Conservation (phyloP, 148 eudicot genomes). For the Nyssa sinensis region DNA sequence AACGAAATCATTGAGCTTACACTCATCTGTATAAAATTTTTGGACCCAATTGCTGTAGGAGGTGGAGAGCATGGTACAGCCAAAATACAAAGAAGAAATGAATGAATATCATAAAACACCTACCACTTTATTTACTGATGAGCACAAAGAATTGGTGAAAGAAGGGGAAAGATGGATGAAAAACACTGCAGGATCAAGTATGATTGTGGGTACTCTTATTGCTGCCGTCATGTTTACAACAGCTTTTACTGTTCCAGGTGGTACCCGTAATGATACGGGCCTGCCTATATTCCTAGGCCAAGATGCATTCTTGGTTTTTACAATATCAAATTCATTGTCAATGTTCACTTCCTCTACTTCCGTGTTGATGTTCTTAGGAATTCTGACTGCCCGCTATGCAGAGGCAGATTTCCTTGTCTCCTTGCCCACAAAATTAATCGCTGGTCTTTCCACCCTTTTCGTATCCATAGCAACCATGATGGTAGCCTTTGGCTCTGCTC, state of each 20-base stretch:
- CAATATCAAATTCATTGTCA: conserved; percentile 13
- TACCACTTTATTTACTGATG: conserved; percentile 16
- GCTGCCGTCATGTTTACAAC: conserved; percentile 32
- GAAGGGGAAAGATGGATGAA: no score
- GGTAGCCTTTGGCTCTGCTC: conserved; percentile 18
- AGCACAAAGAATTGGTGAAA: conserved; percentile 32
- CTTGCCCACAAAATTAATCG: conserved; percentile 9
- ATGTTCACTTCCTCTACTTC: conserved; percentile 23
- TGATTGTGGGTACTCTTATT: conserved; percentile 30
- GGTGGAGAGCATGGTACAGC: conserved; percentile 30
- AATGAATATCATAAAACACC: conserved; percentile 22
- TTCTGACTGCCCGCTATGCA: conserved; percentile 25
- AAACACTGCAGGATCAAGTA: conserved; percentile 23
- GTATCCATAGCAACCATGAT: conserved; percentile 20
- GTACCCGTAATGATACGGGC: conserved; percentile 17
- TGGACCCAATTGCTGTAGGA: conserved; percentile 24
- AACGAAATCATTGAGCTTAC: no score
- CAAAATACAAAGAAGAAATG: conserved; percentile 16
- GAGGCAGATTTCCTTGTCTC: conserved; percentile 21
- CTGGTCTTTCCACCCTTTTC: conserved; percentile 10
- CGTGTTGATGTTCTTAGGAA: conserved; percentile 25
- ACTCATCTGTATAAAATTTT: no score
- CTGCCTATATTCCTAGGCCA: conserved; percentile 6
- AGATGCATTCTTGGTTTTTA: conserved; percentile 17
- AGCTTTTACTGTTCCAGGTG: conserved; percentile 34